Conservation (phyloP, 1,284 basidiomycete species). For the Ganoderma sp. region DNA sequence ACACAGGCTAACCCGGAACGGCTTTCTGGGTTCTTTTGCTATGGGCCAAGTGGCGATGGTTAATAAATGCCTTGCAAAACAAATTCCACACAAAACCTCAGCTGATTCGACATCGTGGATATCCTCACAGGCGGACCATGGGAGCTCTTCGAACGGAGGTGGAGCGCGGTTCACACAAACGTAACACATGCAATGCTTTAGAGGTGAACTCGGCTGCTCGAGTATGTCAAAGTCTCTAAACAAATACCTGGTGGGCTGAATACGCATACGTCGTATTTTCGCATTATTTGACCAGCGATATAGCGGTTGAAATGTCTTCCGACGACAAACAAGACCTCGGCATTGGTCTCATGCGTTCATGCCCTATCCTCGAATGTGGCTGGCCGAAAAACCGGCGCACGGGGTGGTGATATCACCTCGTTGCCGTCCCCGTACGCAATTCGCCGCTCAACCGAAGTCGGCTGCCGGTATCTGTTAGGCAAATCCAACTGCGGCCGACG, state of each 20-base stretch:
- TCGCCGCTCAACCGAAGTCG: background rate
- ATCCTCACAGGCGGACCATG: too few species aligned
- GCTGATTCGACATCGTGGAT: background rate
- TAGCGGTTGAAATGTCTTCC: constrained; percentile 4
- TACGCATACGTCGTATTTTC: background rate
- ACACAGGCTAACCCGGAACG: background rate
- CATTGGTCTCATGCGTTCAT: background rate
- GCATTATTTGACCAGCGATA: background rate
- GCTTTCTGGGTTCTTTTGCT: background rate
- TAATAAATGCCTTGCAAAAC: background rate
- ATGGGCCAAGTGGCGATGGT: background rate
- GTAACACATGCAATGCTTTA: background rate
- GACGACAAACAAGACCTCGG: background rate
- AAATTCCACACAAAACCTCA: background rate
- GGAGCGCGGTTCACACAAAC: background rate
- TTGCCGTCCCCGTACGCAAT: background rate
- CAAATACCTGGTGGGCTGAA: background rate
- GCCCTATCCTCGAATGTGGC: background rate
- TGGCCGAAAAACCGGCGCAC: background rate
- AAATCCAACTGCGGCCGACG: background rate
- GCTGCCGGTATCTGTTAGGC: background rate
- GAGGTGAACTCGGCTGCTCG: background rate
- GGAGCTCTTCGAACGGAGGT: background rate
- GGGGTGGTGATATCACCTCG: background rate
- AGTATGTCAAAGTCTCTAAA: background rate